These are phyloP conservation scores for Tilletia caries DNA, from an alignment of 1,284 basidiomycete species.

Conservation along the genomic window DNA sequence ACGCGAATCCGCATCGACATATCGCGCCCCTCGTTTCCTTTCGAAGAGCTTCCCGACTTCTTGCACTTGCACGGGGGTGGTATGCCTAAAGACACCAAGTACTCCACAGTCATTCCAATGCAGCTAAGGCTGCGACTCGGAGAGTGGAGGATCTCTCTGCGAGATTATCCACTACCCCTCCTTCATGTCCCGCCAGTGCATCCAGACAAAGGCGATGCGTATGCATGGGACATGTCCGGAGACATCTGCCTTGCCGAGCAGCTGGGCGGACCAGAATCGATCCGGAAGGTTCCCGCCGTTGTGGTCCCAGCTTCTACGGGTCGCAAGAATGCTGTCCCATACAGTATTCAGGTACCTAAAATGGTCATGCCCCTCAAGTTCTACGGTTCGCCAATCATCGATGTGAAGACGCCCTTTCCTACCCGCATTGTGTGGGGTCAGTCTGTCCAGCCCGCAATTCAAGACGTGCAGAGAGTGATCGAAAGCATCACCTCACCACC, in stretches of 20 bases:
- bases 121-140: constrained; percentile 71
- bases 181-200: constrained; percentile 56
- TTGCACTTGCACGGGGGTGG: constrained; percentile 68
- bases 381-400: constrained; percentile 68
- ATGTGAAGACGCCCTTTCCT: constrained; percentile 65
- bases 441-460: constrained; percentile 79
- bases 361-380: constrained; percentile 93
- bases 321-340: constrained; percentile 59
- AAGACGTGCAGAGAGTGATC: constrained; percentile 79
- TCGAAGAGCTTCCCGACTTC: constrained; percentile 64
- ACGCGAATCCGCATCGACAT: constrained; percentile 65
- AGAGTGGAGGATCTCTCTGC: constrained; percentile 65
- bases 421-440: constrained; percentile 85
- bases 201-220: constrained; percentile 26
- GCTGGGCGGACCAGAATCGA: constrained; percentile 66
- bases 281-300: constrained; percentile 44
- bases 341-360: constrained; percentile 74
- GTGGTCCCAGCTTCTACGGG: constrained; percentile 53
- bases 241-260: constrained; percentile 88
- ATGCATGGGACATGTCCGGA: constrained; percentile 67
- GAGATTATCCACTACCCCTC: constrained; percentile 68
- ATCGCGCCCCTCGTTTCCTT: constrained; percentile 65
- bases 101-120: constrained; percentile 78
- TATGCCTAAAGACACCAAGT: constrained; percentile 69
- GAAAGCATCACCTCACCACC: constrained; percentile 78